Percentiles rank a stretch among this genome's conserved stretches.
Evolutionary conservation across 2,329 filamentous ascomycete genomes (phyloP).

Genomic region (Talaromyces atroroseus): DNA sequence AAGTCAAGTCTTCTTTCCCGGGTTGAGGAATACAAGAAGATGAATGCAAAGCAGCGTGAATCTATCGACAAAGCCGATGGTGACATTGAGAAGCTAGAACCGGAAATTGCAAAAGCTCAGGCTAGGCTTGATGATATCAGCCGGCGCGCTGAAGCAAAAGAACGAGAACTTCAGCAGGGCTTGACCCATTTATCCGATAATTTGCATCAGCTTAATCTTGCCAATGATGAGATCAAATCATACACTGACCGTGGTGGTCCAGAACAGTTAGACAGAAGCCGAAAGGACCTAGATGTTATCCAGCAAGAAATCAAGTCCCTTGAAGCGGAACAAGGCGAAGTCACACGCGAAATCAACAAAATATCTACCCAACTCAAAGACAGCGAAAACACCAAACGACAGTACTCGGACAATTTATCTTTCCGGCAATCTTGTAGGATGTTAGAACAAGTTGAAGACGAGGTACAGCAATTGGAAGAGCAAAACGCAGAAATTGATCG

Average conservation of each 20-base stretch:
- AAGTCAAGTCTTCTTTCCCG: constrained; percentile 66
- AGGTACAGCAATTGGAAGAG: constrained; percentile 69
- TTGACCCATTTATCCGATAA: constrained; percentile 68
- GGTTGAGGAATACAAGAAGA: constrained; percentile 66
- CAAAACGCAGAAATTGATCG: constrained; percentile 81
- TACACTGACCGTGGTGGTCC: constrained; percentile 74
- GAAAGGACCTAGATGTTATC: constrained; percentile 62
- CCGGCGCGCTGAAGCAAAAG: constrained; percentile 63
- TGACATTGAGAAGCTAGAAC: constrained; percentile 68
- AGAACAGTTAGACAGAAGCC: constrained; percentile 62
- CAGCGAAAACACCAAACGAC: constrained; percentile 75
- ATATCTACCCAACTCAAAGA: constrained; percentile 72
- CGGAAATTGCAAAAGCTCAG: constrained; percentile 69
- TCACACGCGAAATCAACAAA: constrained; percentile 68
- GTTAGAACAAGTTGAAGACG: constrained; percentile 60
- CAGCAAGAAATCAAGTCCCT: constrained; percentile 60
- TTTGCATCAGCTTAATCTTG: constrained; percentile 68
- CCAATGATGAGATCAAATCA: constrained; percentile 70
- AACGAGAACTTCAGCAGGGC: constrained; percentile 65
- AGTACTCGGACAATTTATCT: constrained; percentile 81
- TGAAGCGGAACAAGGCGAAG: constrained; percentile 61
- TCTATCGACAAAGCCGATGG: constrained; percentile 63
- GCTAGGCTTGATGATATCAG: constrained; percentile 71
- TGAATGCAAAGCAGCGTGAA: constrained; percentile 63
- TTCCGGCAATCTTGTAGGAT: constrained; percentile 71